Evolutionary conservation across 225 moss, liverwort and hornwort genomes (phyloP), one percentile per base, ranked within the genome.

Genomic region (Marchantia polymorpha): DNA sequence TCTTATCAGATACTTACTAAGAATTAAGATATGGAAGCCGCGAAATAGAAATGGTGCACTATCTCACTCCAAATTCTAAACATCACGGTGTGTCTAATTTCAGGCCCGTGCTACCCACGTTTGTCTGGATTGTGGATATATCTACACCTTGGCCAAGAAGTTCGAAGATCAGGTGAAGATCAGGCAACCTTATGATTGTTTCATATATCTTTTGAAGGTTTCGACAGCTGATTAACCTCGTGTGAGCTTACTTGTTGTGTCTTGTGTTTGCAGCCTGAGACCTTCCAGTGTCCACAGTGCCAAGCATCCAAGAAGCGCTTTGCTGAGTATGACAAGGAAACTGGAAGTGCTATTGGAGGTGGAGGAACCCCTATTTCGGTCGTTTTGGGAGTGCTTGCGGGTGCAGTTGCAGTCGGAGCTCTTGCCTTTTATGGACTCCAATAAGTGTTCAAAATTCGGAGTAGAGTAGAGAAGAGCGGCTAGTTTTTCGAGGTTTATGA

Each of bases 231-330:
- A 22, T 74, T 49, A 19, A 31, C 54, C 26, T n/a, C 19, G 30
- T 47, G n/a, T 71, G 49, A 10, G 0, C 50, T 51, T 23, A 61
- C 23, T 56, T 72, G 6, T 52, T 47, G 29, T 4, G 22, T 75
- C 7, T 19, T 0, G 3, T 20, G 7, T 12, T 17, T 89, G 83
- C 92, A 97, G 97, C 86, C 93, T 48, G 92, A 88, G 47, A 71
- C 53, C 16, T 97, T 85, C 72, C 84, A 88, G 49, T 97, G 97
- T 79, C 97, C 97, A 50, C 97, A 97, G 86, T 97, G 97, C 82
- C 93, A 91, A 82, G 97, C 97, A 51, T 90, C 97, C 29, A 97
- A 97, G 87, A 97, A 97, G 81, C 89, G 97, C 54, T 97, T 97
- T 85, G 91, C 94, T 58, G 81, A 79, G 29, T 97, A 93, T 55